phyloP scores from a whole-genome alignment of 2,329 filamentous ascomycete genomes.

The Coniochaeta hoffmannii region DNA sequence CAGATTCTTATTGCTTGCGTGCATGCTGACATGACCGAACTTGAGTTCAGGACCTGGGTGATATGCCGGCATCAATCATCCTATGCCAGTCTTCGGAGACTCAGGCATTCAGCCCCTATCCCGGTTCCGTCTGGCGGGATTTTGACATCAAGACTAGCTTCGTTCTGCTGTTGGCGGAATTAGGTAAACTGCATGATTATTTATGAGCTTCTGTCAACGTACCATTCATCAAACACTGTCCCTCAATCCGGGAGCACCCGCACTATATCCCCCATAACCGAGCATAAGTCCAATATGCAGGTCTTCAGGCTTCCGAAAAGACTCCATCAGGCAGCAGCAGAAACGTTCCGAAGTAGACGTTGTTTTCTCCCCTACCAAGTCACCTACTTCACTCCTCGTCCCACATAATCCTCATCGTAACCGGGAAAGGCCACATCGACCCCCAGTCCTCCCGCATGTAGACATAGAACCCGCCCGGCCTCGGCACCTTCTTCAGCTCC shows the following conservation, averaged over 20 bases:
- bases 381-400: slow-evolving; percentile 23
- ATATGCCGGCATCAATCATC: not conserved
- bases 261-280: no score
- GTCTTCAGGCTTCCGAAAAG: no score
- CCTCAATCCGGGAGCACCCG: no score
- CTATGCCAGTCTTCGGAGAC: not conserved
- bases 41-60: not conserved
- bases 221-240: no score
- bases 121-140: not conserved
- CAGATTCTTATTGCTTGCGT: not conserved
- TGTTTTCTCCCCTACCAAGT: not conserved
- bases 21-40: not conserved
- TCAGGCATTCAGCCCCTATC: not conserved
- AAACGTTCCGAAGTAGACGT: no score
- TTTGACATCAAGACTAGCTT: no score
- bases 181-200: no score
- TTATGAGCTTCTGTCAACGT: no score
- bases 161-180: no score
- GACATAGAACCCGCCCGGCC: slow-evolving; percentile 44
- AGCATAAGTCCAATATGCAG: no score
- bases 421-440: slow-evolving; percentile 35
- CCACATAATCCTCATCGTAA: slow-evolving; percentile 47
- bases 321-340: no score
- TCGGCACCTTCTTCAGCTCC: slow-evolving; percentile 56
- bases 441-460: slow-evolving; percentile 64